Percentiles rank a stretch among this genome's conserved stretches.
Evolutionary conservation across 331 rosid genomes (phyloP).

Genomic region (Telfairia occidentalis): DNA sequence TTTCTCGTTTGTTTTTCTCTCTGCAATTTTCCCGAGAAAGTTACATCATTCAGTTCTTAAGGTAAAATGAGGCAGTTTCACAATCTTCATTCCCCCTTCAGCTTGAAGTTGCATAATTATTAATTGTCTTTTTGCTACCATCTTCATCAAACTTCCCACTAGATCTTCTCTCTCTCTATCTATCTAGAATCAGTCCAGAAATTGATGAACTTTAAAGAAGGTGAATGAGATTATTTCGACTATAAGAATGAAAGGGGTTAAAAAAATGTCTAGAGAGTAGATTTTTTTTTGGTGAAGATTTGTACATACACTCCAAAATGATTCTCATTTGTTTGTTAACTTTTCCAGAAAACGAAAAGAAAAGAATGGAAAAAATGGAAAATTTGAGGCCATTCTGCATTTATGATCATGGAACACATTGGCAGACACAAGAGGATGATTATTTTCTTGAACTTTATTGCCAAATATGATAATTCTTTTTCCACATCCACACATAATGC

Average conservation of each 20-base stretch:
- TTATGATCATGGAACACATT: background rate
- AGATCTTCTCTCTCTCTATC: background rate
- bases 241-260: background rate
- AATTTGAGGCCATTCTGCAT: background rate
- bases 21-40: background rate
- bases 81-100: slow-evolving; percentile 24
- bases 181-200: no score
- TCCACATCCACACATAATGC: background rate
- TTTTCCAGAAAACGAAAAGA: background rate
- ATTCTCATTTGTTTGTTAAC: background rate
- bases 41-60: slow-evolving; percentile 26
- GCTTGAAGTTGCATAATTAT: slow-evolving; percentile 25
- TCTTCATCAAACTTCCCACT: background rate
- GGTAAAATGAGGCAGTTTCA: slow-evolving; percentile 14
- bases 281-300: background rate
- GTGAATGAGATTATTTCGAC: background rate
- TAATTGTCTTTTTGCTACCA: slow-evolving; percentile 14
- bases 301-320: background rate
- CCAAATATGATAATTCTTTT: background rate
- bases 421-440: background rate
- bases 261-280: background rate
- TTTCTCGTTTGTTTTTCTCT: background rate
- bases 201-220: no score
- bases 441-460: background rate
- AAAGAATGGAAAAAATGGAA: background rate